A percentile compares a stretch with the other conserved stretches of the same genome.
phyloP scores from a whole-genome alignment of 805 yeast genomes.

The Yamadazyma kitorensis region DNA sequence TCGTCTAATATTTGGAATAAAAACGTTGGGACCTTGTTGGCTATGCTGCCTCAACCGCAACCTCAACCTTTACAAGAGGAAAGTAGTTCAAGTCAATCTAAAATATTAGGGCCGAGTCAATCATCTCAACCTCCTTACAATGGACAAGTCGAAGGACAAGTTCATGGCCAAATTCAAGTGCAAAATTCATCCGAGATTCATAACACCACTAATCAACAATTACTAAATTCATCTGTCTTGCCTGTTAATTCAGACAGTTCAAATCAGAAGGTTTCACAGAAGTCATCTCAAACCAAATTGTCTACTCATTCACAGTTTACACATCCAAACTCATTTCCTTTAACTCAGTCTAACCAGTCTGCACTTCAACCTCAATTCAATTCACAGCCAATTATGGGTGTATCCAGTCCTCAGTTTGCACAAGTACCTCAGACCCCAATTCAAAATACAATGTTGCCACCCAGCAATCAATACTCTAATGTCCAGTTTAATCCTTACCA shows the following conservation, averaged over 20 bases:
- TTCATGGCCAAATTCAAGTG: slow-evolving; percentile 1
- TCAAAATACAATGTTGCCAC: slow-evolving; percentile 2
- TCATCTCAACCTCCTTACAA: neutral
- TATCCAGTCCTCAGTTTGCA: neutral
- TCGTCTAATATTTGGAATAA: slow-evolving; percentile 6
- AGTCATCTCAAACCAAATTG: neutral
- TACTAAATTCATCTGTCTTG: neutral
- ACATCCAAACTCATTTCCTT: neutral
- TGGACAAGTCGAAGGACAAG: neutral
- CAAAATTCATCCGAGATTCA: neutral
- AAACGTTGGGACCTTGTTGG: slow-evolving; percentile 3
- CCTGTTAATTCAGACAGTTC: slow-evolving; percentile 1
- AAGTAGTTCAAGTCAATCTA: slow-evolving; percentile 1
- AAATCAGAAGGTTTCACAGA: neutral
- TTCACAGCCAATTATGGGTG: neutral
- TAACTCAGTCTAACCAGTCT: neutral
- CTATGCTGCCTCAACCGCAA: neutral
- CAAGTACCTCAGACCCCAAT: slow-evolving; percentile 10
- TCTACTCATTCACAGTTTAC: neutral
- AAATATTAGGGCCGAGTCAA: neutral
- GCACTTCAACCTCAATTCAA: neutral
- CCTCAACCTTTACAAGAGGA: slow-evolving; percentile 5
- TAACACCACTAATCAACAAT: neutral
- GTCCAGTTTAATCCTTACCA: slow-evolving; percentile 2
- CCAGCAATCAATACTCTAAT: neutral